Conservation (phyloP, 2,329 filamentous ascomycete species). For the Penicillium janthinellum region DNA sequence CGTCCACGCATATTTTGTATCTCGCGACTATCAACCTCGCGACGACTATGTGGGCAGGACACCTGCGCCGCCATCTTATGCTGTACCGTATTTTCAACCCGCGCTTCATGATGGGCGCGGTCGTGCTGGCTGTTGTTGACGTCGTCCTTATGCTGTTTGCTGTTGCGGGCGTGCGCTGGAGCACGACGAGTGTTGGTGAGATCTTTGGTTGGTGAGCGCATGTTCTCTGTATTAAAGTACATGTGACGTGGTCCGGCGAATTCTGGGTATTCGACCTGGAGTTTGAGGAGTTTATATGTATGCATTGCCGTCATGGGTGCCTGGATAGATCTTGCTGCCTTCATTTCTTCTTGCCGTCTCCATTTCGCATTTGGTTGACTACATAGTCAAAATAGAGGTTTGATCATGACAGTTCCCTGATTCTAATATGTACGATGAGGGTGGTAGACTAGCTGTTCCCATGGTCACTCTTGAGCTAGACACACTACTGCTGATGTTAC, state of each 20-base stretch:
- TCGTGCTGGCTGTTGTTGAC: conserved; percentile 74
- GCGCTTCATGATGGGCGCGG: conserved; percentile 80
- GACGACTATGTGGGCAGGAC: conserved; percentile 87
- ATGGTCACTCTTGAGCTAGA: too few species aligned
- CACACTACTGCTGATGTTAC: too few species aligned
- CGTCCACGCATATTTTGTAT: conserved; percentile 76
- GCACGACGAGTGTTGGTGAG: conserved; percentile 76
- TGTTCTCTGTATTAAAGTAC: not conserved
- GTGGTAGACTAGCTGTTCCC: too few species aligned
- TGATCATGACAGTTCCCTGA: not conserved
- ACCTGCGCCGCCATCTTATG: conserved; percentile 90
- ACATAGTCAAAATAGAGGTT: not conserved
- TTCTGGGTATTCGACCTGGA: not conserved
- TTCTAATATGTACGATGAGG: too few species aligned
- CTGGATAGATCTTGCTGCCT: not conserved
- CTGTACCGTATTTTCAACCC: conserved; percentile 92
- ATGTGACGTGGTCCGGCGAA: not conserved
- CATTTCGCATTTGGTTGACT: not conserved
- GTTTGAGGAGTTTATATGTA: not conserved
- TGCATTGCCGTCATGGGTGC: not conserved
- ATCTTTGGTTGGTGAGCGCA: conserved; percentile 75
- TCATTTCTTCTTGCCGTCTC: not conserved
- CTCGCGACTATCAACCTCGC: conserved; percentile 81
- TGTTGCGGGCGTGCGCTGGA: conserved; percentile 73
- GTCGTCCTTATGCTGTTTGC: conserved; percentile 70